Base-by-base conservation (phyloP, 1,139 yeast genomes). In the Geotrichum bryndzae region DNA sequence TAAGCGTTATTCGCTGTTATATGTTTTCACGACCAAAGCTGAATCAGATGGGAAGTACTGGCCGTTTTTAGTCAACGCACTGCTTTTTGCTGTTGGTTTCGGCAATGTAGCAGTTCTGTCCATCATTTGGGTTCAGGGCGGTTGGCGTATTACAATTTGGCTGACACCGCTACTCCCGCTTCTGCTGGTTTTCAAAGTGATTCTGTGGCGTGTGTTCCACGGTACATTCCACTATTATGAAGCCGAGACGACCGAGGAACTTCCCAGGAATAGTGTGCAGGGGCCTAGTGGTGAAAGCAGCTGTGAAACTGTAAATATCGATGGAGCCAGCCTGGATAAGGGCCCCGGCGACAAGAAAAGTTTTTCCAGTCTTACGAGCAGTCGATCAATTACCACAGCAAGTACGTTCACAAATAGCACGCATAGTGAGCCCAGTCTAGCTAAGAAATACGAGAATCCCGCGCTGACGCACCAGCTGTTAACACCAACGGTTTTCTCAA, bases 1-100 rank as follows among this genome's bases (percentile, higher is more conserved):
- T 60, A 76, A 75, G 61, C 75, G 74, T 68, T 77, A 77, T 66
- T 65, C 70, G 51, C 64, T 77, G 33, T 66, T 76, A 68, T 76
- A 76, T 64, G 73, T 76, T 66, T 73, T 69, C 57, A 70, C 69
- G 52, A 77, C 80, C 22, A 76, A 76, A 62, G 73, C 73, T 23
- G 80, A 77, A 65, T 71, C 77, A 25, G 76, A 76, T 41, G 80
- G 80, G 1, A 63, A 66, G 53, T 76, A 67, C 66, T 77, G 80
- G 80, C 77, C 78, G 0, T 64, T 74, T 51, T 65, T 76, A 23
- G 69, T 70, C 66, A 74, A 76, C 63, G 69, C 76, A 38, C 48
- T 75, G 41, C 61, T 77, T 13, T 75, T 76, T 65, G 75, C 77
- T 2, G 64, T 70, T 1, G 73, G 66, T 1, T 70, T 77, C 55